Percentiles rank a stretch among this genome's conserved stretches.
phyloP scores from a whole-genome alignment of 2,329 filamentous ascomycete species.

The Clarireedia monteithiana region DNA sequence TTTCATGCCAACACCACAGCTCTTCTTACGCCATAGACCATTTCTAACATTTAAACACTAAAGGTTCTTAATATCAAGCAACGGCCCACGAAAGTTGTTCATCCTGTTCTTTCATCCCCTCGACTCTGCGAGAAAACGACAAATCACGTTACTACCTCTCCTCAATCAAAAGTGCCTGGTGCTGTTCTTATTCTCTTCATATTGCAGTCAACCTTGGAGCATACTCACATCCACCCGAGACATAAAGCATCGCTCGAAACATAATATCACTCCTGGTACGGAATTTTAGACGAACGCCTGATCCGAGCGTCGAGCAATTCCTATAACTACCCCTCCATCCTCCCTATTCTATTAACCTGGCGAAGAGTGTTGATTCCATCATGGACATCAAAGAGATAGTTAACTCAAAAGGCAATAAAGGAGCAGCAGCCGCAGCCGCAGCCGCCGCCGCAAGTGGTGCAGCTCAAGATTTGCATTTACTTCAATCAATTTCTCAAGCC shows the following conservation, averaged over 20 bases:
- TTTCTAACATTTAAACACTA: constrained; percentile 7
- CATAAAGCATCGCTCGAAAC: constrained; percentile 20
- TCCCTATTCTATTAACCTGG: not conserved
- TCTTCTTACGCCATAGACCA: constrained; percentile 4
- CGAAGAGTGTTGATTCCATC: constrained; percentile 5
- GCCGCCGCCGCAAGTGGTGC: constrained; percentile 24
- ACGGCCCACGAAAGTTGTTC: not conserved
- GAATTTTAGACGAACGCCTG: constrained; percentile 26
- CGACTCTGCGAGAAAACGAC: not conserved
- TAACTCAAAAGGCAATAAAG: constrained; percentile 29
- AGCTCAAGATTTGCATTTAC: constrained; percentile 27
- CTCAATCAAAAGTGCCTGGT: no score
- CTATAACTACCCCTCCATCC: constrained; percentile 19
- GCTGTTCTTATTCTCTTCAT: constrained; percentile 4
- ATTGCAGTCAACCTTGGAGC: constrained; percentile 13
- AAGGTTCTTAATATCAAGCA: constrained; percentile 2
- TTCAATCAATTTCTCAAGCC: constrained; percentile 29
- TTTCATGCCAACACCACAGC: constrained; percentile 6
- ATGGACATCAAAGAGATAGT: constrained; percentile 33
- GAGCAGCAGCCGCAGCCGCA: constrained; percentile 23
- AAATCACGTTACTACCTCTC: not conserved
- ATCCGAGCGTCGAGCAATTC: constrained; percentile 23
- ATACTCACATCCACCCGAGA: constrained; percentile 23
- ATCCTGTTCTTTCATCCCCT: not conserved
- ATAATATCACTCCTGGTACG: constrained; percentile 16